Conservation (phyloP, 495 filamentous ascomycete genomes). For the Usnea hakonensis region DNA sequence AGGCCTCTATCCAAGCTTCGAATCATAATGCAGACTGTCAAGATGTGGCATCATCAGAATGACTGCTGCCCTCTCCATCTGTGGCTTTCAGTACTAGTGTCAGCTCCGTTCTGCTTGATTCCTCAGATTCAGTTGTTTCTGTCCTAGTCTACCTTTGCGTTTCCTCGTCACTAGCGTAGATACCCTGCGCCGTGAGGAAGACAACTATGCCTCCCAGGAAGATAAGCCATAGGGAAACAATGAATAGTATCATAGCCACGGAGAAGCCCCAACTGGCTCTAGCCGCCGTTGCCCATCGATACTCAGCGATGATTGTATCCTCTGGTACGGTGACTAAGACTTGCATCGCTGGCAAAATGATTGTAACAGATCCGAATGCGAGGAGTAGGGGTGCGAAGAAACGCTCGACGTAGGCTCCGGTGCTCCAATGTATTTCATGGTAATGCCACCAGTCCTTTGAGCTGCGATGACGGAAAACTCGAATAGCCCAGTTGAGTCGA, state of each 20-base stretch:
- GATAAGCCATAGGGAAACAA: not conserved
- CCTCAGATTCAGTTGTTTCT: not conserved
- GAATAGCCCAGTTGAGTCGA: slow-evolving; percentile 28
- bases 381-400: slow-evolving; percentile 29
- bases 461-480: slow-evolving; percentile 10
- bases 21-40: no score
- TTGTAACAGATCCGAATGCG: slow-evolving; percentile 27
- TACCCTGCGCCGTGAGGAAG: not conserved
- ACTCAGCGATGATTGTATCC: not conserved
- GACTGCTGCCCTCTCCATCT: no score
- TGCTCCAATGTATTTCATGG: slow-evolving; percentile 25
- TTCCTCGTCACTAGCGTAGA: not conserved
- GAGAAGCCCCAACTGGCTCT: not conserved
- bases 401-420: slow-evolving; percentile 24
- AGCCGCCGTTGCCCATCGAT: not conserved
- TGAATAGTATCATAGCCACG: not conserved
- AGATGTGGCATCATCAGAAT: no score
- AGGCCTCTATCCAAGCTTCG: no score
- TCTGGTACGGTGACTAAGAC: slow-evolving; percentile 2
- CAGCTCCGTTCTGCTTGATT: no score
- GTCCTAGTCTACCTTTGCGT: not conserved
- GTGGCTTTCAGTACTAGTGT: no score
- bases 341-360: slow-evolving; percentile 26
- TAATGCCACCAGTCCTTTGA: slow-evolving; percentile 15
- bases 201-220: not conserved